Evolutionary conservation across 257 asterid species (phyloP).

Genomic region (Solanum phureja): DNA sequence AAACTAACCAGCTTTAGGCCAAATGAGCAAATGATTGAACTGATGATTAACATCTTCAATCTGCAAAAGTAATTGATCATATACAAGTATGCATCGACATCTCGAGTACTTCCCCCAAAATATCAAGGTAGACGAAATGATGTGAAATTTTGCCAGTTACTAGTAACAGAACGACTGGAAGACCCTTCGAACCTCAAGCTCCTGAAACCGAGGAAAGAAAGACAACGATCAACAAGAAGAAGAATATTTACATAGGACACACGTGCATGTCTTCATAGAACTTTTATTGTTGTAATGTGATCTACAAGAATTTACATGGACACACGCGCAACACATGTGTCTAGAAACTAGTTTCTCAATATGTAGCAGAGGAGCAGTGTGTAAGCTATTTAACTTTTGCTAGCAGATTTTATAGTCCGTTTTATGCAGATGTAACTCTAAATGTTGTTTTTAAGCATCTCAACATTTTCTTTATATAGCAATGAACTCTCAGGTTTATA

Average conservation of each 20-base stretch:
- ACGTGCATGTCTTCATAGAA: too few species aligned
- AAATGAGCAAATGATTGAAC: background rate
- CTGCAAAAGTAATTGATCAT: background rate
- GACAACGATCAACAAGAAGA: background rate
- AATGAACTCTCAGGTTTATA: background rate
- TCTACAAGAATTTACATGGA: too few species aligned
- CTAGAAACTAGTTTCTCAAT: background rate
- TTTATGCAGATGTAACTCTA: too few species aligned
- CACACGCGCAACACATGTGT: too few species aligned
- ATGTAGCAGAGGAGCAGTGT: background rate
- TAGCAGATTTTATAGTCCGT: too few species aligned
- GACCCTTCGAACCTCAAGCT: conserved; percentile 8
- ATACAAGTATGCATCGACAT: background rate
- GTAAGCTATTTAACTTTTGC: too few species aligned
- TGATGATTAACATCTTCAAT: background rate
- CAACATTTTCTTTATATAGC: too few species aligned
- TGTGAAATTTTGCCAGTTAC: background rate
- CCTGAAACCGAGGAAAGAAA: background rate
- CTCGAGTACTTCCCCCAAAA: background rate
- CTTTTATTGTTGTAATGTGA: too few species aligned
- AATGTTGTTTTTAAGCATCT: too few species aligned
- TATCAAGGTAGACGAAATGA: background rate
- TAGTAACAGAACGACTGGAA: conserved; percentile 4
- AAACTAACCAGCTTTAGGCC: background rate
- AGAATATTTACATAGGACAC: background rate